phyloP scores from a whole-genome alignment of 306 rosid species.

The Ochetophila trinervis region DNA sequence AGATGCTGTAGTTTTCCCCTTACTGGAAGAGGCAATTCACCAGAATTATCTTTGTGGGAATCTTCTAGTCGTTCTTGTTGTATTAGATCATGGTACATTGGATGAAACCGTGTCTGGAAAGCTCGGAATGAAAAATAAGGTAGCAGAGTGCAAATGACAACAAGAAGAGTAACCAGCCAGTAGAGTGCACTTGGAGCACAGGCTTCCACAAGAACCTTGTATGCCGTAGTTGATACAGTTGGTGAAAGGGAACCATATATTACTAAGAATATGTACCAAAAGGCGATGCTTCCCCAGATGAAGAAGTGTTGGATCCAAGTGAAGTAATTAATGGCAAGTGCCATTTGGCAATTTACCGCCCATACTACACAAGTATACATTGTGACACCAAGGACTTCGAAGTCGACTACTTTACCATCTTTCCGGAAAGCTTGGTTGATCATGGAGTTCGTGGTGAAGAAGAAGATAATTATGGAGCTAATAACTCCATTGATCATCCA shows the following conservation, averaged over 20 bases:
- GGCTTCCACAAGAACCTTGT: conserved; percentile 70
- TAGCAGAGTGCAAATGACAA: conserved; percentile 56
- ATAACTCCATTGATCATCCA: conserved; percentile 78
- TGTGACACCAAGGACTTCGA: conserved; percentile 61
- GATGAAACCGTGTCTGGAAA: conserved; percentile 71
- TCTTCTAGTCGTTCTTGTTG: conserved; percentile 50
- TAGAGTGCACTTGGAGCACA: conserved; percentile 64
- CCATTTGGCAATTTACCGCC: conserved; percentile 91
- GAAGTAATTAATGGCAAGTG: conserved; percentile 82
- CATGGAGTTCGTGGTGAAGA: conserved; percentile 54
- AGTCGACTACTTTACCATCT: conserved; percentile 69
- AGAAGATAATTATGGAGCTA: conserved; percentile 69
- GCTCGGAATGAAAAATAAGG: conserved; percentile 69
- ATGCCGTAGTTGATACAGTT: conserved; percentile 58
- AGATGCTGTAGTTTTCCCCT: conserved; percentile 42
- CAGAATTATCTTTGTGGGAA: conserved; percentile 28
- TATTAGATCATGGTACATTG: conserved; percentile 74
- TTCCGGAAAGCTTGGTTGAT: conserved; percentile 55
- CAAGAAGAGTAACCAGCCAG: conserved; percentile 68
- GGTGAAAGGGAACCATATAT: conserved; percentile 64
- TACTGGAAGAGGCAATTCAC: conserved; percentile 34
- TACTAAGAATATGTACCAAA: conserved; percentile 73
- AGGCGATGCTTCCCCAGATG: conserved; percentile 79
- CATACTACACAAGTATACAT: conserved; percentile 78
- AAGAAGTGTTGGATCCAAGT: conserved; percentile 90